phyloP scores from a whole-genome alignment of 345 rosid species.

The Moringa oleifera region DNA sequence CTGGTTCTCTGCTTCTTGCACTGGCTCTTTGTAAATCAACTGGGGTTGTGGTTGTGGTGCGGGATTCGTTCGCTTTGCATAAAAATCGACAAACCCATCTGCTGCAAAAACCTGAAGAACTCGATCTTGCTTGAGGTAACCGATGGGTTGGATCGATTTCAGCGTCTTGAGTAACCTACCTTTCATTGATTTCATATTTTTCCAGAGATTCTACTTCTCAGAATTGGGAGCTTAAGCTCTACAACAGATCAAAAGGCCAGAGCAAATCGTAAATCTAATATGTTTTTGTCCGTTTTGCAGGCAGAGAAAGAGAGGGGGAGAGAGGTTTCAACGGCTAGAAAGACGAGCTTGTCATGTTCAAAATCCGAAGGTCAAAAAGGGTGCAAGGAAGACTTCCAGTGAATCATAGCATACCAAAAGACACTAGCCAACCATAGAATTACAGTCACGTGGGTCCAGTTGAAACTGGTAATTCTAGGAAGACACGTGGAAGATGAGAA shows the following conservation, averaged over 20 bases:
- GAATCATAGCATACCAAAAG: neutral
- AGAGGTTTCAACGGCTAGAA: constrained; percentile 67
- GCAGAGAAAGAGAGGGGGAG: neutral
- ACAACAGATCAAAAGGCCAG: constrained; percentile 7
- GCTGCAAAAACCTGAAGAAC: constrained; percentile 50
- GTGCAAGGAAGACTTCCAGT: constrained; percentile 7
- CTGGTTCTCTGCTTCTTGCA: constrained; percentile 15
- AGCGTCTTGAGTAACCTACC: constrained; percentile 67
- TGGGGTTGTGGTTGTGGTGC: constrained; percentile 23
- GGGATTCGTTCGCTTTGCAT: constrained; percentile 24
- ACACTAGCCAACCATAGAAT: no score
- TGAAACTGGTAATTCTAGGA: no score
- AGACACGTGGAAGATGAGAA: no score
- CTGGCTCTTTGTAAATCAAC: constrained; percentile 22
- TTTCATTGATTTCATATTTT: constrained; percentile 68
- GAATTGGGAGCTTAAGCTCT: neutral
- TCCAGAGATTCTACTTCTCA: neutral
- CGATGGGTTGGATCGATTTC: constrained; percentile 53
- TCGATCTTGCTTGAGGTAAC: constrained; percentile 58
- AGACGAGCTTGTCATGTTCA: constrained; percentile 22
- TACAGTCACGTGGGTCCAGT: no score
- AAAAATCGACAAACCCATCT: constrained; percentile 46
- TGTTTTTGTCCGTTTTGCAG: neutral
- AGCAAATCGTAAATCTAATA: neutral
- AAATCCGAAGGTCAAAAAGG: constrained; percentile 16